Evolutionary conservation across 1,284 basidiomycete species (phyloP).

Genomic region (Exobasidium rhododendri): DNA sequence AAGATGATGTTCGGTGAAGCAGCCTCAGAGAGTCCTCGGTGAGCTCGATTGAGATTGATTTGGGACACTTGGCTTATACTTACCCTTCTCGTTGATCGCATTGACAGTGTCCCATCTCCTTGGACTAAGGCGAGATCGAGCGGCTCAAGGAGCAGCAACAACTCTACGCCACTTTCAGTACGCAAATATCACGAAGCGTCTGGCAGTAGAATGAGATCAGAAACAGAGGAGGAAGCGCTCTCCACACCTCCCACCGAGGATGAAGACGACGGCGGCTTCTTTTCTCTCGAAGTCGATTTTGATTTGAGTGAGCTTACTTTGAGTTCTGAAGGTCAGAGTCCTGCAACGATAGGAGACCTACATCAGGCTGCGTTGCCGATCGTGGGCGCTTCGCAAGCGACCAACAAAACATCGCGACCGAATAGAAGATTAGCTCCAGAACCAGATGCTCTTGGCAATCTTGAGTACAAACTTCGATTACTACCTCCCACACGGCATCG

Average conservation of each 20-base stretch:
- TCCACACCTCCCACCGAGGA: background rate
- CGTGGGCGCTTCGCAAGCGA: too few species aligned
- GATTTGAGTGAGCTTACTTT: constrained; percentile 17
- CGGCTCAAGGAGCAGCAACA: constrained; percentile 2
- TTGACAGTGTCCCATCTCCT: background rate
- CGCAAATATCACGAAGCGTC: background rate
- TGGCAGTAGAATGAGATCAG: background rate
- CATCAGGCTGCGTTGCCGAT: background rate
- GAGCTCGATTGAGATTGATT: too few species aligned
- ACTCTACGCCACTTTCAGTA: background rate
- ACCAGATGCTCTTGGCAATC: constrained; percentile 48
- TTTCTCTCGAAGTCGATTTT: constrained; percentile 39
- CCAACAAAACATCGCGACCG: too few species aligned
- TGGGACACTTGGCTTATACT: background rate
- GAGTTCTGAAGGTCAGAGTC: background rate
- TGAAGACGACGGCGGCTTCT: constrained; percentile 28
- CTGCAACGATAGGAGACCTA: background rate
- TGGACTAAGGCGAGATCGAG: background rate
- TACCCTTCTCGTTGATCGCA: constrained; percentile 1
- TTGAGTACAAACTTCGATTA: constrained; percentile 55
- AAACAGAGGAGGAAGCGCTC: background rate
- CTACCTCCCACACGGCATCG: constrained; percentile 43
- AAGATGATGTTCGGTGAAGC: background rate
- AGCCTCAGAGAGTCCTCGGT: constrained; percentile 4
- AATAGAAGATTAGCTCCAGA: constrained; percentile 34